Conservation (phyloP, 164 flowering plant species). For the Echeveria elegans region DNA sequence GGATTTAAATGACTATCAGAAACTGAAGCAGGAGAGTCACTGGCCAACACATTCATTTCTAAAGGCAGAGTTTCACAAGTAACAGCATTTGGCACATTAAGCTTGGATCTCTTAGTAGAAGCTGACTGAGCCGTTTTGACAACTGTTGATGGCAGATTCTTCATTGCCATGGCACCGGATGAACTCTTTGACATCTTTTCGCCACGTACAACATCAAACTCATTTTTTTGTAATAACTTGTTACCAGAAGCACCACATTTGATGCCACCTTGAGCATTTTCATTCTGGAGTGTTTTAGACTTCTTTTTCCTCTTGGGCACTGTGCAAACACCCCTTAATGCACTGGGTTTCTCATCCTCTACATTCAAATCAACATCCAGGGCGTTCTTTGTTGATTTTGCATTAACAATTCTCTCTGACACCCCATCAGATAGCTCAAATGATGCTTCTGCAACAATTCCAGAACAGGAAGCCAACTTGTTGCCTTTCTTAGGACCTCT, state of each 20-base stretch:
- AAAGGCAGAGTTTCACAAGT: neutral
- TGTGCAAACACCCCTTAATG: constrained; percentile 9
- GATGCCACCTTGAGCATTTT: neutral
- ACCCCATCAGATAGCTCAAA: constrained; percentile 11
- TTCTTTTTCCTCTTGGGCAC: constrained; percentile 16
- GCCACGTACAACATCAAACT: constrained; percentile 12
- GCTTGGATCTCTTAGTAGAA: neutral
- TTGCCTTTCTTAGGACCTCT: constrained; percentile 52
- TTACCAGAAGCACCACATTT: constrained; percentile 11
- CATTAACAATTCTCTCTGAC: constrained; percentile 8
- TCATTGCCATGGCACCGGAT: constrained; percentile 21
- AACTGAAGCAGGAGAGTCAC: neutral
- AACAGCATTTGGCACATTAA: neutral
- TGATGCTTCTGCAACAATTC: constrained; percentile 9
- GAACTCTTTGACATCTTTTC: constrained; percentile 13
- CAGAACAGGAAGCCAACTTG: constrained; percentile 21
- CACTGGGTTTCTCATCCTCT: constrained; percentile 21
- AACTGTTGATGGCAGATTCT: constrained; percentile 34
- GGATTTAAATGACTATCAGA: neutral
- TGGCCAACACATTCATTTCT: neutral
- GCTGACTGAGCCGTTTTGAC: constrained; percentile 31
- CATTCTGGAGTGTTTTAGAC: constrained; percentile 19
- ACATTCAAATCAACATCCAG: constrained; percentile 14
- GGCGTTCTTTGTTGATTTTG: constrained; percentile 7
- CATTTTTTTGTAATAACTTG: constrained; percentile 15